Evolutionary conservation across 352 stramenopile species (phyloP).

Genomic region (Pythium aquatile): DNA sequence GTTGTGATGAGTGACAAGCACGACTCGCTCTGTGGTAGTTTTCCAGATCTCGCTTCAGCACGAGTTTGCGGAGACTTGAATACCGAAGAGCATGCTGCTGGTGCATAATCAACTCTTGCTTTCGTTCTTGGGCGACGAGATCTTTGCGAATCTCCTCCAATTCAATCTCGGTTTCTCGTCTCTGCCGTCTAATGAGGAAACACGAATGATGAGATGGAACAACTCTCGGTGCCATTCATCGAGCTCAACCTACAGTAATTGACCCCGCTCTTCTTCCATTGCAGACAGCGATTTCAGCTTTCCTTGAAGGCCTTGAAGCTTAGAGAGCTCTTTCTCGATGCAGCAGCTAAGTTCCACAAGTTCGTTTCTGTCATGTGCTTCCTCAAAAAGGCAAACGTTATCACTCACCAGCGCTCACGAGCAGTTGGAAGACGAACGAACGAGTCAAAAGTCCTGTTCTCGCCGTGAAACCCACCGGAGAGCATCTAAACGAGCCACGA

Average conservation of each 20-base stretch:
- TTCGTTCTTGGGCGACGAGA: background rate
- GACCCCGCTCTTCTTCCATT: background rate
- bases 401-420: background rate
- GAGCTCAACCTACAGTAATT: background rate
- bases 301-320: background rate
- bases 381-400: background rate
- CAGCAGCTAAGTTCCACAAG: background rate
- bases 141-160: background rate
- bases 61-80: slow-evolving; percentile 1
- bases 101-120: slow-evolving; percentile 4
- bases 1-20: background rate
- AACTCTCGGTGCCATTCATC: background rate
- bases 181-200: background rate
- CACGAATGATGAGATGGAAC: too few species aligned
- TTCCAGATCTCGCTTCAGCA: slow-evolving; percentile 10
- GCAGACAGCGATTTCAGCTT: background rate
- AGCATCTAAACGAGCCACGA: background rate
- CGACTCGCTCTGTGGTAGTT: background rate
- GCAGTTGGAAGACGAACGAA: slow-evolving; percentile 10
- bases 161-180: background rate
- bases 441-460: slow-evolving; percentile 6
- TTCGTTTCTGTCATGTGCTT: background rate
- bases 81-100: slow-evolving; percentile 8
- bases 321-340: background rate
- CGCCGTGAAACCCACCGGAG: slow-evolving; percentile 4